Evolutionary conservation across 208 protist genomes (phyloP).

Genomic region (Leishmania mexicana): DNA sequence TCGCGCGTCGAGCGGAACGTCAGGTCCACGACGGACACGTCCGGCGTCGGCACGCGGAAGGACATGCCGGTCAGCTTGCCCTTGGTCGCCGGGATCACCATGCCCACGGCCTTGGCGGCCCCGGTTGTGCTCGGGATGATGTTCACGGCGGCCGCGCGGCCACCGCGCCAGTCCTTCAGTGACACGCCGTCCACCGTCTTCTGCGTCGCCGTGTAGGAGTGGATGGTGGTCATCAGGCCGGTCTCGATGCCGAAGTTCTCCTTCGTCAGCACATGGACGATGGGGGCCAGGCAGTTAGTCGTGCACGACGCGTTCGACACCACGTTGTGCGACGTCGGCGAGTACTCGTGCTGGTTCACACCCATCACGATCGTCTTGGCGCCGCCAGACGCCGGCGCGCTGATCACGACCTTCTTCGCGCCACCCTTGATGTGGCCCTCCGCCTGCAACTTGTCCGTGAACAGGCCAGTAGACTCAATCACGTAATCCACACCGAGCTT

Average conservation of each 20-base stretch:
- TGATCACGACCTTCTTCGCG: slow-evolving; percentile 99
- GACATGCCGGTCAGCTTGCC: slow-evolving; percentile 97
- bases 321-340: slow-evolving; percentile 77
- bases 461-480: slow-evolving; percentile 99
- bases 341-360: slow-evolving; percentile 97
- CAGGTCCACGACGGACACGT: slow-evolving; percentile 99
- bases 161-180: slow-evolving; percentile 98
- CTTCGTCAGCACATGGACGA: slow-evolving; percentile 97
- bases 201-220: slow-evolving; percentile 99
- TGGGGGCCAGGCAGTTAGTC: slow-evolving; percentile 99
- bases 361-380: slow-evolving; percentile 99
- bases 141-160: slow-evolving; percentile 96
- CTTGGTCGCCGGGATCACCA: slow-evolving; percentile 93
- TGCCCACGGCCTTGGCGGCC: slow-evolving; percentile 98
- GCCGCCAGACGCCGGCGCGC: slow-evolving; percentile 96
- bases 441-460: slow-evolving; percentile 92
- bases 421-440: slow-evolving; percentile 95
- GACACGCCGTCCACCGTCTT: slow-evolving; percentile 98
- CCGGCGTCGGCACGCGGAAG: slow-evolving; percentile 98
- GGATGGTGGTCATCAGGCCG: slow-evolving; percentile 99
- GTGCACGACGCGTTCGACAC: slow-evolving; percentile 99
- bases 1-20: slow-evolving; percentile 91
- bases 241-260: slow-evolving; percentile 97
- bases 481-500: slow-evolving; percentile 95
- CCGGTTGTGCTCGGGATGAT: slow-evolving; percentile 99